These are phyloP conservation scores for Paecilomyces formosus DNA, from an alignment of 2,329 filamentous ascomycete genomes.

Conservation along the genomic window DNA sequence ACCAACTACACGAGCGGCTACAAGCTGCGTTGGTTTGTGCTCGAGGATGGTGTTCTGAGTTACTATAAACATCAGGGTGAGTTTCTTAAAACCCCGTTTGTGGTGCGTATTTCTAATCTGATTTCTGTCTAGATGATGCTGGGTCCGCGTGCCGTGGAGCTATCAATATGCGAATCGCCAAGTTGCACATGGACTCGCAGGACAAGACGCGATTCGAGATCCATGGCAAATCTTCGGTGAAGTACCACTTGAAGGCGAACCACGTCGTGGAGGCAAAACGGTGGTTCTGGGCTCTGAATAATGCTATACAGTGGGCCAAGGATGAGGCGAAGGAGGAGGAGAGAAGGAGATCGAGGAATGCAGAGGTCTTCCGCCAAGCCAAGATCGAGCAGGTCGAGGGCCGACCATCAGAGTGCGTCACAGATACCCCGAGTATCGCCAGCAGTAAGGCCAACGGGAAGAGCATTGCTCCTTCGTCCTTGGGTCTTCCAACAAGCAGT, in stretches of 20 bases:
- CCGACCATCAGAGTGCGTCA: constrained; percentile 40
- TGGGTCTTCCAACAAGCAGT: constrained; percentile 28
- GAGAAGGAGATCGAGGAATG: constrained; percentile 63
- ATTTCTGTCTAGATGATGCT: constrained; percentile 61
- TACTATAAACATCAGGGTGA: constrained; percentile 93
- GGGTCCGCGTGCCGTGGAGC: constrained; percentile 93
- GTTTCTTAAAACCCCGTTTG: constrained; percentile 1
- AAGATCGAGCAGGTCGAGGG: constrained; percentile 64
- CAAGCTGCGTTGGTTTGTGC: constrained; percentile 93
- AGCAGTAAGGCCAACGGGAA: constrained; percentile 28
- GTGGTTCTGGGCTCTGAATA: constrained; percentile 99
- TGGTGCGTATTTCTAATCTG: background rate
- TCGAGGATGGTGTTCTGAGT: constrained; percentile 93
- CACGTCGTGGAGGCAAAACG: constrained; percentile 97
- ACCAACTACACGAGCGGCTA: constrained; percentile 98
- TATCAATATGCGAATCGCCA: constrained; percentile 97
- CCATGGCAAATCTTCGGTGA: constrained; percentile 94
- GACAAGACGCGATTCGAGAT: constrained; percentile 99
- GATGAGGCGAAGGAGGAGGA: constrained; percentile 92
- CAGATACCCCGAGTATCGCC: constrained; percentile 25
- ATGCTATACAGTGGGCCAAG: constrained; percentile 97
- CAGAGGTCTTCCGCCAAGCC: constrained; percentile 68
- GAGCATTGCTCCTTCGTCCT: constrained; percentile 26
- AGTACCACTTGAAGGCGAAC: constrained; percentile 95
- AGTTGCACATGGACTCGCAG: constrained; percentile 89